Percentiles rank a stretch among this genome's conserved stretches.
Conservation (phyloP, 768 basidiomycete species). For the Tricholoma saponaceum region DNA sequence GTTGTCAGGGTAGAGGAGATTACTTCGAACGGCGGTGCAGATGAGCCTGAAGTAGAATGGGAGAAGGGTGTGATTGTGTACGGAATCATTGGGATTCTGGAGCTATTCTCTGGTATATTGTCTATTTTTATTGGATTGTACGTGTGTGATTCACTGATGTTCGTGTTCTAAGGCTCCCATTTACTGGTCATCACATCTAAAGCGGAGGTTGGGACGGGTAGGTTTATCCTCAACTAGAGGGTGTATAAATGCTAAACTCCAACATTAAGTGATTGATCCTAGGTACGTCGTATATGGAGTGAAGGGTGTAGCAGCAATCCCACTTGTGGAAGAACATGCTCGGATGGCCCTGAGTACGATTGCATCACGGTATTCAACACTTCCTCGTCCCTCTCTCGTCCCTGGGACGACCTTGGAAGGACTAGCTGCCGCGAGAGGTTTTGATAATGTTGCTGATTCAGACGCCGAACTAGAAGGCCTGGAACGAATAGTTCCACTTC, state of each 20-base stretch:
- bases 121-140: constrained; percentile 6
- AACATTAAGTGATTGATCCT: constrained; percentile 55
- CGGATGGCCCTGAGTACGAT: constrained; percentile 47
- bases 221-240: constrained; percentile 23
- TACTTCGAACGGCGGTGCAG: constrained; percentile 21
- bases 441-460: background rate
- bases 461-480: constrained; percentile 10
- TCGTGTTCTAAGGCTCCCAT: constrained; percentile 56
- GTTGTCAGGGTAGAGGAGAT: constrained; percentile 49
- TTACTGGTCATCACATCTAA: constrained; percentile 68
- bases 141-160: constrained; percentile 4
- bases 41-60: constrained; percentile 42
- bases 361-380: constrained; percentile 41
- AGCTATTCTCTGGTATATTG: constrained; percentile 63
- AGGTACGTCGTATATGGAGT: constrained; percentile 61
- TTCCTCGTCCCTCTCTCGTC: constrained; percentile 44
- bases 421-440: constrained; percentile 6
- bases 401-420: constrained; percentile 22
- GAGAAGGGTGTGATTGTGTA: constrained; percentile 55
- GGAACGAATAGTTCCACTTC: background rate
- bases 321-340: constrained; percentile 65
- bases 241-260: constrained; percentile 2
- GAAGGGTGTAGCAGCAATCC: constrained; percentile 67
- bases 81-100: constrained; percentile 73
- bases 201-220: constrained; percentile 61